These are phyloP conservation scores for Didymella glomerata DNA, from an alignment of 2,329 filamentous ascomycete species.

Conservation along the genomic window DNA sequence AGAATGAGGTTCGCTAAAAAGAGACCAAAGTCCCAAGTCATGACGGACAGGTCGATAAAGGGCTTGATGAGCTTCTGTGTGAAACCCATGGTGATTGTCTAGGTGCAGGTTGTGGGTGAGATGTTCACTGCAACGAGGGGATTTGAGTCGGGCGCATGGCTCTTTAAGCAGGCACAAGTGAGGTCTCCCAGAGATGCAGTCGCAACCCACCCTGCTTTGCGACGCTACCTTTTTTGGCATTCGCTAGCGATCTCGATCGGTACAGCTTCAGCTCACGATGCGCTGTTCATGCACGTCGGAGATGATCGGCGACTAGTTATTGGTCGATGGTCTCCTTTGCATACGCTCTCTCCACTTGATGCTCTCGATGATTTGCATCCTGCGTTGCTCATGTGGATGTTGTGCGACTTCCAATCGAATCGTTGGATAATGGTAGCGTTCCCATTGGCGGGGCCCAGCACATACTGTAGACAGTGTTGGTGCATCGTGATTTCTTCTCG, in stretches of 20 bases:
- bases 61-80: constrained; percentile 31
- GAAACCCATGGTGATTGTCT: constrained; percentile 19
- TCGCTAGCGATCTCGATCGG: constrained; percentile 10
- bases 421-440: background rate
- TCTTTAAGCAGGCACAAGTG: background rate
- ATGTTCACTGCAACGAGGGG: background rate
- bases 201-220: constrained; percentile 1
- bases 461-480: background rate
- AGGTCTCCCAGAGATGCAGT: constrained; percentile 3
- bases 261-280: constrained; percentile 15
- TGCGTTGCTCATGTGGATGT: background rate
- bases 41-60: constrained; percentile 50
- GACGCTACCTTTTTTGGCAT: constrained; percentile 7
- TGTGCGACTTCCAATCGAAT: background rate
- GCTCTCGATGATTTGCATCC: background rate
- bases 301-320: constrained; percentile 9
- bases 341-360: constrained; percentile 13
- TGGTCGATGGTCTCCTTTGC: constrained; percentile 2
- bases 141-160: background rate
- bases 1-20: constrained; percentile 51
- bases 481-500: background rate
- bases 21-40: constrained; percentile 52
- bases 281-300: constrained; percentile 16
- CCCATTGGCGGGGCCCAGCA: constrained; percentile 2
- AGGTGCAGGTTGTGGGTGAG: background rate